These are phyloP conservation scores for Phytopythium cucurbitacearum DNA, from an alignment of 352 stramenopile species.

Conservation along the genomic window DNA sequence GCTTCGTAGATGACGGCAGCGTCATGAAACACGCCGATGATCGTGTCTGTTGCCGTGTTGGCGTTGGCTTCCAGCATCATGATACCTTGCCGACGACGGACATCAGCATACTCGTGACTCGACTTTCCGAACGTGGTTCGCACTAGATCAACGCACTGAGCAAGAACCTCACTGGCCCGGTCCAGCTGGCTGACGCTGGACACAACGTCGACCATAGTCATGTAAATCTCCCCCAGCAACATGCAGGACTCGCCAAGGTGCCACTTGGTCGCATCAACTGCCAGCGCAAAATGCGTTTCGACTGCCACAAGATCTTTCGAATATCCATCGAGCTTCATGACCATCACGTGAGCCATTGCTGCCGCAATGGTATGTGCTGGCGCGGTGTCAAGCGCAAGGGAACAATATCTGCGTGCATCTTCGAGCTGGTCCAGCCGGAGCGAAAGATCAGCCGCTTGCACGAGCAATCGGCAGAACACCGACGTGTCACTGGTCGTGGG, in stretches of 20 bases:
- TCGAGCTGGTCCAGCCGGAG: conserved; percentile 5
- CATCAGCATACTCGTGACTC: conserved; percentile 47
- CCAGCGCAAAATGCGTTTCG: conserved; percentile 19
- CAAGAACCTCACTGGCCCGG: conserved; percentile 19
- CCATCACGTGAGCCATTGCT: conserved; percentile 20
- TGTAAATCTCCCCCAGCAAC: conserved; percentile 34
- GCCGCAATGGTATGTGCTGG: conserved; percentile 19
- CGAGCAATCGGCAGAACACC: conserved; percentile 28
- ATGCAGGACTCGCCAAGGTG: conserved; percentile 35
- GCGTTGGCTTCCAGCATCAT: conserved; percentile 20
- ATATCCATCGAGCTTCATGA: conserved; percentile 29
- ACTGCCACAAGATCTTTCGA: conserved; percentile 11
- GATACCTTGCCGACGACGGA: conserved; percentile 35
- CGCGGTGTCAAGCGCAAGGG: conserved; percentile 32
- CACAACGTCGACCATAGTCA: conserved; percentile 45
- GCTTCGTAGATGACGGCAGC: conserved; percentile 47
- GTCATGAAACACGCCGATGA: conserved; percentile 48
- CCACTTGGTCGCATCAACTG: conserved; percentile 30
- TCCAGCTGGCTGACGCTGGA: conserved; percentile 12
- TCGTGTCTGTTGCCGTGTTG: conserved; percentile 16
- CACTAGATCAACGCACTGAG: conserved; percentile 20
- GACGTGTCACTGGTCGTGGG: conserved; percentile 9
- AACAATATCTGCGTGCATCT: conserved; percentile 11
- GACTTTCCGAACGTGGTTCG: conserved; percentile 40
- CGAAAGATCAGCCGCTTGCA: conserved; percentile 31